Base-by-base conservation (phyloP, 805 yeast genomes). In the Blastobotrys americana region DNA sequence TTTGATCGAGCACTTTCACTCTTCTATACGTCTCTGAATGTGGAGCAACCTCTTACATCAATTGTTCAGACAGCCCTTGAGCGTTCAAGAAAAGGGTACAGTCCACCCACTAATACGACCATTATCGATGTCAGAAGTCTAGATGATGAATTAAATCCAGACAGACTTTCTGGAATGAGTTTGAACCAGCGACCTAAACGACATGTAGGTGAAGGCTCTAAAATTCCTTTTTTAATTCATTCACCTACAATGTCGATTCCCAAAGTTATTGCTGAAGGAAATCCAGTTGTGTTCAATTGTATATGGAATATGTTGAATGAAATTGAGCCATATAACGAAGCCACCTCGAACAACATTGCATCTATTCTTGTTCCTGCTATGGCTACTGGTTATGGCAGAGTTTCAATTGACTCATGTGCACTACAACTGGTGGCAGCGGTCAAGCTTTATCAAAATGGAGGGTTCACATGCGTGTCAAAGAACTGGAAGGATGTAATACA, bases 201-300 rank as follows among this genome's bases (percentile, higher is more conserved):
- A 25, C 8, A 25, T 8, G 31, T 25, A 8, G 31, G 31, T 37
- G 5, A 10, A 20, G 20, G 21, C 18, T 35, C n/a, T 10, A 25
- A 5, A 5, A 56, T 66, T 8, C 60, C 63, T 19, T 51, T 58
- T 2, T 52, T 69, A 5, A 40, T 67, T 3, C 71, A 67, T 37
- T 21, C 62, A 3, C 71, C 72, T 0, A 69, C 72, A 2, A 69
- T 69, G 73, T 46, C 66, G 23, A 58, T 59, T 2, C 72, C 72
- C 0, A 21, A 27, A 10, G 15, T 25, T 9, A 46, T 54, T 13
- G 46, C 45, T 15, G 34, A 38, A 8, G 39, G 39, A 5, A 39
- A 44, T 3, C 45, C 58, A 20, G 50, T 58, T 25, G 56, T 69
- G 0, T 69, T 66, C 53, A 70, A 68, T 47, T 59, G 63, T 44